Evolutionary conservation across 2,329 filamentous ascomycete species (phyloP).

Genomic region (Onygenales sp.): DNA sequence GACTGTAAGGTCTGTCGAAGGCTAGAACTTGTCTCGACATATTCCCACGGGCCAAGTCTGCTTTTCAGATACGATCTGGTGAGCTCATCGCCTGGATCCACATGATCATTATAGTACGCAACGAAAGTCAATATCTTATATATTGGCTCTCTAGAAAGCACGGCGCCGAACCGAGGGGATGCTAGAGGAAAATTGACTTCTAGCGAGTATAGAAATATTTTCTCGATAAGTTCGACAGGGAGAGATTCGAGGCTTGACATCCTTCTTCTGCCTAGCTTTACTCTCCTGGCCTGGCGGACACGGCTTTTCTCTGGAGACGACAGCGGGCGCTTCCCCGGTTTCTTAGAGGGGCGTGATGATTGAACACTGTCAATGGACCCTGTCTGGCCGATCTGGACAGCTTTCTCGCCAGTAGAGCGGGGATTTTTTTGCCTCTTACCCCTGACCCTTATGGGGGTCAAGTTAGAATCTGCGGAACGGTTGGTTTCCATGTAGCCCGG

Average conservation of each 20-base stretch:
- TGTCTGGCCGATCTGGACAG: background rate
- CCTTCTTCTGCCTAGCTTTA: background rate
- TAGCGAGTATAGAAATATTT: slow-evolving; percentile 41
- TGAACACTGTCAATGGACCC: background rate
- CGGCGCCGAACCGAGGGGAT: slow-evolving; percentile 31
- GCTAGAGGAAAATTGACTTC: slow-evolving; percentile 36
- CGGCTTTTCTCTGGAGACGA: background rate
- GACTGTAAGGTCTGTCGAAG: too few relatives aligned
- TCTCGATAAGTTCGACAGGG: slow-evolving; percentile 43
- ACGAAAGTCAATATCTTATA: slow-evolving; percentile 32
- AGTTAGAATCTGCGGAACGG: background rate
- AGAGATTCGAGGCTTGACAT: slow-evolving; percentile 35
- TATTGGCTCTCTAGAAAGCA: slow-evolving; percentile 31
- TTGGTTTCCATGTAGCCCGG: background rate
- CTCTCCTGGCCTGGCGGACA: background rate
- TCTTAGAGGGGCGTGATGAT: background rate
- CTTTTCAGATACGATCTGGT: slow-evolving; percentile 15
- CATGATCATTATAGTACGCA: slow-evolving; percentile 19
- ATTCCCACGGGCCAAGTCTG: slow-evolving; percentile 28
- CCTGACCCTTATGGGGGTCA: slow-evolving; percentile 24
- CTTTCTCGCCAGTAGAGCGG: slow-evolving; percentile 7
- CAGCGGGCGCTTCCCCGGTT: background rate
- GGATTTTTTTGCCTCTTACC: slow-evolving; percentile 5
- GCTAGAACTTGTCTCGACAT: slow-evolving; percentile 7
- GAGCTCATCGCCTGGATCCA: background rate